Evolutionary conservation across 2,329 filamentous ascomycete genomes (phyloP).

Genomic region (Trichoderma hamatum): DNA sequence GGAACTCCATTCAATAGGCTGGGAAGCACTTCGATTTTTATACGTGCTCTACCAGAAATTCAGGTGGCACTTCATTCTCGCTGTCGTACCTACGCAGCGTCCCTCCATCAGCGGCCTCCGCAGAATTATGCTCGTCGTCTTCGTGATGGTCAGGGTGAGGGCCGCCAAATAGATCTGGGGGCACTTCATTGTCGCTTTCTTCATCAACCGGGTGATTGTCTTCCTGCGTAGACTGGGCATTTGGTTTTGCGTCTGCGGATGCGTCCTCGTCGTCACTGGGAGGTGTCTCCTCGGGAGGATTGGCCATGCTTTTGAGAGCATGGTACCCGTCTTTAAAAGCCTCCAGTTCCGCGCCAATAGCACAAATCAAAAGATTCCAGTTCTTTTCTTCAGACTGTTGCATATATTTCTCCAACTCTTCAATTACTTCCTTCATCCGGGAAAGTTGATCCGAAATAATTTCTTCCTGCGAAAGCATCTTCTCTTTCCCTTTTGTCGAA

Average conservation of each 20-base stretch:
- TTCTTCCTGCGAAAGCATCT: constrained; percentile 40
- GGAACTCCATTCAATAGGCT: background rate
- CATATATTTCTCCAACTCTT: constrained; percentile 57
- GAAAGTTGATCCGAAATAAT: constrained; percentile 51
- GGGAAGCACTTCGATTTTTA: background rate
- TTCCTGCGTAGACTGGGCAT: background rate
- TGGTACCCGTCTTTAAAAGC: constrained; percentile 64
- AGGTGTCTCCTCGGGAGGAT: constrained; percentile 1
- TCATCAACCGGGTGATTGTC: constrained; percentile 5
- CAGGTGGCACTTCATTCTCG: constrained; percentile 55
- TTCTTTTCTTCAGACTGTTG: constrained; percentile 60
- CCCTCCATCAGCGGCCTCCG: constrained; percentile 28
- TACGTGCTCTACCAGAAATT: constrained; percentile 54
- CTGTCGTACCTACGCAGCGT: constrained; percentile 39
- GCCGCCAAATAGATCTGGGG: constrained; percentile 38
- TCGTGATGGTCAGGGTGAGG: constrained; percentile 34
- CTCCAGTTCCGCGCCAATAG: constrained; percentile 73
- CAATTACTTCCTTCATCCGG: constrained; percentile 60
- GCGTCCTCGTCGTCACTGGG: constrained; percentile 19
- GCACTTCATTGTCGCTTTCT: constrained; percentile 33
- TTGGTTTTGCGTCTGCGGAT: constrained; percentile 20
- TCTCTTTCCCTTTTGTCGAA: constrained; percentile 39
- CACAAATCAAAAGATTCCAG: constrained; percentile 77
- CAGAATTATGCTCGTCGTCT: constrained; percentile 27
- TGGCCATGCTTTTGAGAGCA: constrained; percentile 49